Base-by-base conservation (phyloP, 345 rosid species). In the Syzygium oleosum region DNA sequence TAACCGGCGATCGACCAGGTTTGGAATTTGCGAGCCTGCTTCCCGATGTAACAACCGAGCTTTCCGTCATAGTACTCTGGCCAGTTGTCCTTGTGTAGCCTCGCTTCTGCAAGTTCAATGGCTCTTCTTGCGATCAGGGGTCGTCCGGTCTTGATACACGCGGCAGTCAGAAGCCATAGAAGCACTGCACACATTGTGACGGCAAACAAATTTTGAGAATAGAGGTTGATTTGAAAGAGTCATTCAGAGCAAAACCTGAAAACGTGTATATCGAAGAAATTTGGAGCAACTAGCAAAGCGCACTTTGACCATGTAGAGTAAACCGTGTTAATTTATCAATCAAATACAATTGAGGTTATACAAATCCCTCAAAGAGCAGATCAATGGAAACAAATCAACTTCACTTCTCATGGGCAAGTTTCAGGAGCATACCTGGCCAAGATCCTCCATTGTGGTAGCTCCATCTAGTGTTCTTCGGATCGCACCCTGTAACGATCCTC, bases 361-460 rank as follows among this genome's bases (percentile, higher is more conserved):
- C 84, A 49, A 27, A 27, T 65, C 51, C 80, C 77, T 15, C 17
- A 0, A 86, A n/a, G 11, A 38, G 27, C 7, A 12, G 46, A 52
- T 34, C 23, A 27, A 85, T 41, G 22, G 17, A 29, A 61, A 73
- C 34, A 13, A 73, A n/a, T 52, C 43, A 6, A 34, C 59, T 52
- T 55, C 84, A 19, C 61, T 14, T 41, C 51, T 10, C 17, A 31
- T 52, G 79, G 16, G 55, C 54, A 34, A 34, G 19, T 58, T 16
- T 23, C 15, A 73, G 84, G 86, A 68, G 58, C 85, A 84, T 92
- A 96, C 99, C 99, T 93, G 99, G 98, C 99, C 99, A 97, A 84
- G 99, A 97, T 87, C 99, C 99, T 56, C 98, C 99, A 84, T 97
- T 97, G 91, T 97, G 99, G 92, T 97, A 97, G 86, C 99, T 97